Base-by-base conservation (phyloP, 176 grass and related monocot genomes). In the Carex parvula region DNA sequence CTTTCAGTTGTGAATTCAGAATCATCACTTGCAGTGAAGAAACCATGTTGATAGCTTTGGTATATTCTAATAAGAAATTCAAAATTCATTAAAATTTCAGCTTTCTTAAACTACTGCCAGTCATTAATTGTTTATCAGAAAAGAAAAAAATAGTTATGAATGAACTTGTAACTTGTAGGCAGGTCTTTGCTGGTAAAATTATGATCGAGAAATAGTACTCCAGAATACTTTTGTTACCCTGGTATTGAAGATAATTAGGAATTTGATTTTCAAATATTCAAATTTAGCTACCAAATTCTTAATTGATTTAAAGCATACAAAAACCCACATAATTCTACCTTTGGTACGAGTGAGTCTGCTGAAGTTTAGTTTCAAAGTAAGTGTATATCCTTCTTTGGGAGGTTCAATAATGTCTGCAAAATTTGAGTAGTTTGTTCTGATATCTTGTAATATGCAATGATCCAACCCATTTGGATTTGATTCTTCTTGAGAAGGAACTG, bases 341-440 rank as follows among this genome's bases (percentile, higher is more conserved):
- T 92, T 89, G 0, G 33, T 78, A 5, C 85, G 83, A 18, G 88
- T 20, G 16, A 95, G 86, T 69, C 81, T 83, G 24, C 84, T 81
- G 89, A 98, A 95, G 76, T 98, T 90, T 4, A 98, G 91, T 50
- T 77, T 95, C 54, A 98, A 86, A 7, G 96, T 98, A 81, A 98
- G 77, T 3, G 67, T 64, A 67, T 88, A 98, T 10, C 91, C 96
- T 29, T 93, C 89, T 24, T 67, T 85, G 1, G 91, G 18, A 79
- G 91, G 96, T 84, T 98, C 86, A 1, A 95, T 63, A 3, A 89
- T 68, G 81, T 92, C 91, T 13, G 93, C 89, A 81, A 87, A 84
- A 14, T 64, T 84, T 3, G 16, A 29, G 12, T 90, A 98, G 55
- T 37, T 29, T 64, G 18, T 93, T 89, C 77, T 85, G 53, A 88